phyloP scores from a whole-genome alignment of 1,284 basidiomycete genomes.

The Fomitopsis pinicola region DNA sequence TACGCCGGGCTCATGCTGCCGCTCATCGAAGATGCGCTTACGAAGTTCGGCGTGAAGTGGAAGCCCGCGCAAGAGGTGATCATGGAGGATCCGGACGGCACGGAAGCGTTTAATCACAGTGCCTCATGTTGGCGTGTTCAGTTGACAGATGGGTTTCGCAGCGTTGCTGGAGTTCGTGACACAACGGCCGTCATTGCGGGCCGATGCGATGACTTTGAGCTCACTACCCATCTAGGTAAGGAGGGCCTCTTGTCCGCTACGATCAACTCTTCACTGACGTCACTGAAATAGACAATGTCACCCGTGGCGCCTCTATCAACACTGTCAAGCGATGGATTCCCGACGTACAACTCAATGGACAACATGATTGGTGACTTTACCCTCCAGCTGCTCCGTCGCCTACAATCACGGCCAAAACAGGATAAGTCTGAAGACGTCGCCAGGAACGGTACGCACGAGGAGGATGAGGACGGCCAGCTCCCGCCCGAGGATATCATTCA shows the following conservation, averaged over 20 bases:
- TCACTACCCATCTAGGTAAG: slow-evolving; percentile 85
- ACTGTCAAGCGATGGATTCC: slow-evolving; percentile 92
- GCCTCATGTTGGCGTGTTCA: slow-evolving; percentile 20
- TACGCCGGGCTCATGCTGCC: slow-evolving; percentile 52
- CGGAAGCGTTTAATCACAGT: slow-evolving; percentile 5
- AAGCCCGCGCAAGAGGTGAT: slow-evolving; percentile 33
- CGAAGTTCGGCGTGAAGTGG: slow-evolving; percentile 44
- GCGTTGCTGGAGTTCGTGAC: slow-evolving; percentile 84
- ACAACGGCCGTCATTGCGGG: slow-evolving; percentile 77
- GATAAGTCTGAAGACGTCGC: slow-evolving; percentile 20
- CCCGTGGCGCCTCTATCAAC: slow-evolving; percentile 87
- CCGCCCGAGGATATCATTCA: slow-evolving; percentile 69
- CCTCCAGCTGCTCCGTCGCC: slow-evolving; percentile 67
- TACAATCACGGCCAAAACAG: slow-evolving; percentile 44
- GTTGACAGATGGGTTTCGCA: slow-evolving; percentile 83
- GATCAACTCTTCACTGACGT: not conserved
- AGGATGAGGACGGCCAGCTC: slow-evolving; percentile 67
- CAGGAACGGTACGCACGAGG: slow-evolving; percentile 37
- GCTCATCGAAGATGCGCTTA: slow-evolving; percentile 49
- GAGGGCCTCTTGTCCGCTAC: slow-evolving; percentile 6
- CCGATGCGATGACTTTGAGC: slow-evolving; percentile 76
- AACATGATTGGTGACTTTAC: slow-evolving; percentile 71
- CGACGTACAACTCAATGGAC: slow-evolving; percentile 75
- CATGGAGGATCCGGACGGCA: not conserved
- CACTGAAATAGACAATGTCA: slow-evolving; percentile 62